Evolutionary conservation across 169 alveolate species (phyloP).

Genomic region (Plasmodium knowlesi): DNA sequence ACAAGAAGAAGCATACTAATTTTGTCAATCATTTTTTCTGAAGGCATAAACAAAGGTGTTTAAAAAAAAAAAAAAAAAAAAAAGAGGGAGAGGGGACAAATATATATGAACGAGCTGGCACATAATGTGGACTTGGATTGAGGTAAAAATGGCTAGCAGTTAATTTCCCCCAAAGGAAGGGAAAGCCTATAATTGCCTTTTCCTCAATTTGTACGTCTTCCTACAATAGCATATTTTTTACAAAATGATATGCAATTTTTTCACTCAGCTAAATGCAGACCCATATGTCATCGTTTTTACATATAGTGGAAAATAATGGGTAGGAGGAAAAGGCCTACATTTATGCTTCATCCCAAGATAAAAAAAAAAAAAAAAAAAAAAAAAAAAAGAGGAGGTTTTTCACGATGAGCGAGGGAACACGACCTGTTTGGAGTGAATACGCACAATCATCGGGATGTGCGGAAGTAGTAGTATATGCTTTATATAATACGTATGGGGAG

Average conservation of each 20-base stretch:
- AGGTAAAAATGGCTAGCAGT: neutral
- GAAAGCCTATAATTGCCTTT: neutral
- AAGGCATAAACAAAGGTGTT: neutral
- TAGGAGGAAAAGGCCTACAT: neutral
- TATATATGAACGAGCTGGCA: neutral
- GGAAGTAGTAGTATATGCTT: neutral
- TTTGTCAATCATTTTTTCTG: neutral
- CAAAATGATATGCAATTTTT: neutral
- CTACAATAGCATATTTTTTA: conserved; percentile 2
- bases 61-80: neutral
- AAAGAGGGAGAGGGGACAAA: neutral
- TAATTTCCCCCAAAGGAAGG: neutral
- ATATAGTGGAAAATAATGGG: neutral
- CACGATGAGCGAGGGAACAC: neutral
- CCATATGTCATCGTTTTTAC: neutral
- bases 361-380: no score
- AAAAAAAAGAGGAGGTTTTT: neutral
- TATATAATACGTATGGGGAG: neutral
- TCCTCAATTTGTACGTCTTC: neutral
- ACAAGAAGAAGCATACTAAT: neutral
- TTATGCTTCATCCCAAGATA: neutral
- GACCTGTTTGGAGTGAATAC: neutral
- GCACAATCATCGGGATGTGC: neutral
- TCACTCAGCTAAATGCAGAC: neutral
- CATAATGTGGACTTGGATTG: neutral